Percentiles rank a stretch among this genome's conserved stretches.
These are phyloP conservation scores for Quercus mongolica DNA, from an alignment of 306 rosid genomes.

Conservation along the genomic window DNA sequence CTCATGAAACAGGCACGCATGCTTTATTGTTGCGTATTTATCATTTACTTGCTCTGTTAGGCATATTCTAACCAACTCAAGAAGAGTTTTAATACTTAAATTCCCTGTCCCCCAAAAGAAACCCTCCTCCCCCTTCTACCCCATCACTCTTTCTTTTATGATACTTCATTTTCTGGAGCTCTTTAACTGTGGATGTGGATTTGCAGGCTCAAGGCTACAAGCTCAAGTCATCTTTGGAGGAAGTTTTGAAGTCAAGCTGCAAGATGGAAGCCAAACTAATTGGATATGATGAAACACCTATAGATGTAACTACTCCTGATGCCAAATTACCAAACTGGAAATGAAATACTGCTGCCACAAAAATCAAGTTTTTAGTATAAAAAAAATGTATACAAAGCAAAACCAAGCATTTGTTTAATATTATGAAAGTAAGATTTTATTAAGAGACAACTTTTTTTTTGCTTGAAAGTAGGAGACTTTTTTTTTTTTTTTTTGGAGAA, in stretches of 20 bases:
- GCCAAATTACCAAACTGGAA: too few species aligned
- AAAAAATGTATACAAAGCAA: too few species aligned
- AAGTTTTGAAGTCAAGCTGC: constrained; percentile 53
- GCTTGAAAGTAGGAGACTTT: too few species aligned
- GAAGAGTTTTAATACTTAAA: neutral
- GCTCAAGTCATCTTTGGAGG: constrained; percentile 62
- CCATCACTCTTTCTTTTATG: constrained; percentile 2
- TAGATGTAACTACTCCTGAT: constrained; percentile 32
- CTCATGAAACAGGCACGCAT: neutral
- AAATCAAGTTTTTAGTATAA: too few species aligned
- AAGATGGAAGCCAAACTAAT: constrained; percentile 68
- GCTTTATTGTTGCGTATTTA: neutral
- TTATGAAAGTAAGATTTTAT: too few species aligned
- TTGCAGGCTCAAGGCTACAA: constrained; percentile 67
- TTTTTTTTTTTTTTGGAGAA: too few species aligned
- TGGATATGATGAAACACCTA: constrained; percentile 78
- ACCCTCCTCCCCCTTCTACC: neutral
- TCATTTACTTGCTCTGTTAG: neutral
- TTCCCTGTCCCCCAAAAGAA: neutral
- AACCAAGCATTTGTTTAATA: too few species aligned
- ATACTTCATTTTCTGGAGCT: constrained; percentile 1
- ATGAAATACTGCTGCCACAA: too few species aligned
- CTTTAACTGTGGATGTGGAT: constrained; percentile 10
- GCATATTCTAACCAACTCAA: neutral
- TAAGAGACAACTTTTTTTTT: too few species aligned